A percentile compares a stretch with the other conserved stretches of the same genome.
Conservation (phyloP, 176 grass and related monocot genomes). For the Carex parvula region DNA sequence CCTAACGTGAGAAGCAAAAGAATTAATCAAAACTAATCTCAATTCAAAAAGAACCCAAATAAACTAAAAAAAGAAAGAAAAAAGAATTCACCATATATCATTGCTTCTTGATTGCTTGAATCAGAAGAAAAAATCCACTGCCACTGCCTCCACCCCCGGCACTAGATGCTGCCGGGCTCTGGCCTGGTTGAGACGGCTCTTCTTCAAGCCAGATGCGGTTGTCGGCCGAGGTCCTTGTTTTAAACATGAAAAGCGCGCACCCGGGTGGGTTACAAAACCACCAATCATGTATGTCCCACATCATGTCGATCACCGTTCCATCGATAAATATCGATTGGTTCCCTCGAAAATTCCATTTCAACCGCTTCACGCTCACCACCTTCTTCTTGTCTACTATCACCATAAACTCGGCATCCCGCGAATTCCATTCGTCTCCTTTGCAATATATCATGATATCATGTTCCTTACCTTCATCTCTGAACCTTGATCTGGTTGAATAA, state of each 20-base stretch:
- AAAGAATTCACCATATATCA: slow-evolving; percentile 6
- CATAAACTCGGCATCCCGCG: slow-evolving; percentile 49
- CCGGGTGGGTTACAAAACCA: slow-evolving; percentile 42
- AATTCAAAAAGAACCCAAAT: background rate
- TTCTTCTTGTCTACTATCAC: slow-evolving; percentile 65
- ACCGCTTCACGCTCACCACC: slow-evolving; percentile 50
- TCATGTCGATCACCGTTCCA: slow-evolving; percentile 69
- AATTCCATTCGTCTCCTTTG: slow-evolving; percentile 40
- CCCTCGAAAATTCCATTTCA: slow-evolving; percentile 81
- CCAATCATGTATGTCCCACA: slow-evolving; percentile 97
- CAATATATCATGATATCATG: slow-evolving; percentile 64
- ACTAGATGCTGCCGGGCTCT: slow-evolving; percentile 20
- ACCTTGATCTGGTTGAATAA: slow-evolving; percentile 44
- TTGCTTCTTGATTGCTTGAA: slow-evolving; percentile 25
- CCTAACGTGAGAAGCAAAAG: slow-evolving; percentile 11
- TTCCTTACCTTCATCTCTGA: slow-evolving; percentile 53
- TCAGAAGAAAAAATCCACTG: slow-evolving; percentile 18
- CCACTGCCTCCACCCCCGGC: background rate
- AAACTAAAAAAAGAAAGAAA: slow-evolving; percentile 21
- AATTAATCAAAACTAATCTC: slow-evolving; percentile 28
- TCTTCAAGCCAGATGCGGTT: slow-evolving; percentile 76
- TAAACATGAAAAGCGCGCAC: slow-evolving; percentile 80
- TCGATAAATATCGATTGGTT: slow-evolving; percentile 68
- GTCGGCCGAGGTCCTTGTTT: slow-evolving; percentile 45
- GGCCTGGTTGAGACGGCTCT: slow-evolving; percentile 30